These are phyloP conservation scores for Apiotrichum laibachii DNA, from an alignment of 1,284 basidiomycete genomes.

Conservation along the genomic window DNA sequence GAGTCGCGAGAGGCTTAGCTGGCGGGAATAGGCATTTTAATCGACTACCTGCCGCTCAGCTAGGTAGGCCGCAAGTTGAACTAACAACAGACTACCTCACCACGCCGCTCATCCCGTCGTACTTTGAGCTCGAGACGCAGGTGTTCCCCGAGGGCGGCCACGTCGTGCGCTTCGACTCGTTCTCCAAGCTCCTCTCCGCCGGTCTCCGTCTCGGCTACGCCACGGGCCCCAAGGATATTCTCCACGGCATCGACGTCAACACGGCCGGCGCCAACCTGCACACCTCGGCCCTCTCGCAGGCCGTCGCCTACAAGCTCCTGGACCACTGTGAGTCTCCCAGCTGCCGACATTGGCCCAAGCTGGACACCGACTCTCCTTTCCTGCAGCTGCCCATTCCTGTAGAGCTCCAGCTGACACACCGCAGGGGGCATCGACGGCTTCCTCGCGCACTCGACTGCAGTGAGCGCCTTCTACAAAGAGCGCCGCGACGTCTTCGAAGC, in stretches of 20 bases:
- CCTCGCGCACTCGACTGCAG: conserved; percentile 64
- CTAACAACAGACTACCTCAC: conserved; percentile 58
- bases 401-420: background rate
- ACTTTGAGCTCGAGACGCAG: conserved; percentile 69
- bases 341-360: too few species aligned
- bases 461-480: conserved; percentile 74
- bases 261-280: conserved; percentile 66
- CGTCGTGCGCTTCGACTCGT: conserved; percentile 81
- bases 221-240: conserved; percentile 70
- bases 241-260: conserved; percentile 71
- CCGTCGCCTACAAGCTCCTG: conserved; percentile 67
- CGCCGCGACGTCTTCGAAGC: conserved; percentile 76
- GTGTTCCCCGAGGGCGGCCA: conserved; percentile 59
- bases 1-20: conserved; percentile 14
- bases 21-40: too few species aligned
- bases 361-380: too few species aligned
- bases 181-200: conserved; percentile 82
- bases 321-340: conserved; percentile 58
- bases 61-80: conserved; percentile 40
- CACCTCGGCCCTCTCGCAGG: conserved; percentile 72
- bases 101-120: conserved; percentile 61
- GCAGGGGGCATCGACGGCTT: conserved; percentile 69
- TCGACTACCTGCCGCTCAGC: too few species aligned
- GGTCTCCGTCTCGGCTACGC: conserved; percentile 68
- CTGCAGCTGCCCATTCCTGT: too few species aligned